Evolutionary conservation across 2,329 filamentous ascomycete species (phyloP), one percentile per base, ranked within the genome.

Genomic region (Alternaria arborescens): DNA sequence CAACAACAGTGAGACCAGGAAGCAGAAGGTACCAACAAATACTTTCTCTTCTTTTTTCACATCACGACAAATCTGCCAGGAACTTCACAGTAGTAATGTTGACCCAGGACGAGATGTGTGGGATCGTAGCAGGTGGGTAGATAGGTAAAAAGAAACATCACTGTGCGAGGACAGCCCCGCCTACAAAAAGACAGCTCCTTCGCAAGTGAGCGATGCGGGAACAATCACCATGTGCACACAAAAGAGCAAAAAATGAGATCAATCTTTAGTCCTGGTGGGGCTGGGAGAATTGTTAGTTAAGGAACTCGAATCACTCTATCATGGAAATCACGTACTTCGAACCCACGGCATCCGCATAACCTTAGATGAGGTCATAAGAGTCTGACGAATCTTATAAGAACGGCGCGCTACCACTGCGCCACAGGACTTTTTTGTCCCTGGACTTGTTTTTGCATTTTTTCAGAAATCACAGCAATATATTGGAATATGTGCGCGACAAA

Each of bases 351-450:
- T 81, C 78, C 78, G 78, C 79, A 80, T 81, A 75, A 77, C 76
- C 71, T 64, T 66, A 48, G 74, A 71, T 69, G 64, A 70, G 58
- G 68, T 69, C 74, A 76, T 75, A 76, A 66, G 65, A 68, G 59
- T 76, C 73, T 72, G 71, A 75, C 71, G 70, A 75, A 63, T 62
- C 66, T 71, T 82, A 82, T 81, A 81, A 82, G 80, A 80, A 80
- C 79, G 78, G 77, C 80, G 79, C 80, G 80, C 80, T 82, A 82
- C 80, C 80, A 81, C 80, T 81, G 79, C 80, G 80, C 79, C 79
- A 82, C 73, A 75, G 74, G 73, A 77, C 71, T 77, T 61, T 52
- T 22, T 55, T 44, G 36, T 55, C 60, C 62, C 57, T 58, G 65
- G 65, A 64, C 59, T 63, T 26, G 58, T 56, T 67, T 70, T 70